phyloP scores from a whole-genome alignment of 1,139 yeast genomes.

The Geotrichum armillariae region DNA sequence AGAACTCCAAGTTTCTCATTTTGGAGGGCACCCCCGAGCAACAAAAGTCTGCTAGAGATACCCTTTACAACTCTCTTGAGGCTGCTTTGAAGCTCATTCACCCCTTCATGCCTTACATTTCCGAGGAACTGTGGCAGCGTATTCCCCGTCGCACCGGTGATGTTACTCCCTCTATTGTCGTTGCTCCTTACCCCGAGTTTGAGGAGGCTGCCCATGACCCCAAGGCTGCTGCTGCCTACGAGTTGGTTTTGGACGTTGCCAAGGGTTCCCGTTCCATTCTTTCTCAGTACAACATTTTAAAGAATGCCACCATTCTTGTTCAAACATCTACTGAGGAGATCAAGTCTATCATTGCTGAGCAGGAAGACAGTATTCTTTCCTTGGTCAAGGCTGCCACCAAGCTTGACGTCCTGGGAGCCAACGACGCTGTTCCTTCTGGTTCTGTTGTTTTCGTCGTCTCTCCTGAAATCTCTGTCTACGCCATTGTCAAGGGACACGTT shows the following conservation, averaged over 20 bases:
- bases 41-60: conserved; percentile 87
- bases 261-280: conserved; percentile 90
- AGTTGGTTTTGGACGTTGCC: conserved; percentile 79
- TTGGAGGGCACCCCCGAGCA: conserved; percentile 86
- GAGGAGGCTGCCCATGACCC: conserved; percentile 59
- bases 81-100: conserved; percentile 90
- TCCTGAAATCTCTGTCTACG: conserved; percentile 81
- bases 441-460: conserved; percentile 83
- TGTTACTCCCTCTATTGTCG: conserved; percentile 65
- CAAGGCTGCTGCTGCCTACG: conserved; percentile 71
- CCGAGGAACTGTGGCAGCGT: conserved; percentile 99
- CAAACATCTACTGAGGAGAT: conserved; percentile 58
- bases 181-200: conserved; percentile 77
- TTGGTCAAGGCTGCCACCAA: conserved; percentile 87
- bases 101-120: conserved; percentile 96
- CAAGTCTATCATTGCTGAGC: conserved; percentile 58
- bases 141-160: conserved; percentile 85
- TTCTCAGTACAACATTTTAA: conserved; percentile 83
- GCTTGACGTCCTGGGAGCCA: conserved; percentile 54
- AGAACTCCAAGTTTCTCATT: conserved; percentile 90
- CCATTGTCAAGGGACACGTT: conserved; percentile 90
- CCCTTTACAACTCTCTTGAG: conserved; percentile 89
- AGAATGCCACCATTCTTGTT: conserved; percentile 82
- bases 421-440: conserved; percentile 73
- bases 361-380: conserved; percentile 81